Base-by-base conservation (phyloP, 2,329 filamentous ascomycete genomes). In the Fusarium sp. region DNA sequence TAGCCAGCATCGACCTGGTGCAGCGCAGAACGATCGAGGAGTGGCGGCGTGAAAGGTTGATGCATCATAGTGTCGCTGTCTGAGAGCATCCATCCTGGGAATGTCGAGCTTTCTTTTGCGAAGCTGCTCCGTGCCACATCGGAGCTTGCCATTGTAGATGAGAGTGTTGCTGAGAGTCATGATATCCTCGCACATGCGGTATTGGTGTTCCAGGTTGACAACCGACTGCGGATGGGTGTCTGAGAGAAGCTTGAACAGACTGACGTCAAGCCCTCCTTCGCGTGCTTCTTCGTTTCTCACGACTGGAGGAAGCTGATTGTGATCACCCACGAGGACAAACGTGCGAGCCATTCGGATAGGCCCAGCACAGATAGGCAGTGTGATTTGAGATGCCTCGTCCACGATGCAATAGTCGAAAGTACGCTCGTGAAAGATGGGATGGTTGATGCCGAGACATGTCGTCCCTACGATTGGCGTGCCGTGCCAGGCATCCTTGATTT, bases 331-430 rank as follows among this genome's bases (percentile, higher is more conserved):
- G 0, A 99, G 89, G 20, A 99, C 94, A 82, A 99, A 99, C 0
- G 93, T 97, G 59, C 90, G 91, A 6, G 96, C 95, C 90, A 98
- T 94, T 12, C 96, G 91, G 75, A 99, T 97, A 0, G 96, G 96
- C 0, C 96, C 96, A 0, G 98, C 86, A 74, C 96, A 98, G 22
- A 98, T 96, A 0, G 96, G 96, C 22, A 99, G 85, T 0, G 96
- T 99, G 80, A 99, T 98, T 79, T 99, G 96, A 3, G 95, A 98
- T 1, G 96, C 96, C 83, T 99, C 96, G 75, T 99, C 96, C 5
- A 99, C 96, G 71, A 99, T 98, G 79, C 96, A 99, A 80, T 98
- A 98, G 83, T 99, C 96, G 76, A 99, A 99, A 1, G 92, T 91
- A 6, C 96, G 92, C 79, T 96, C 93, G 65, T 90, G 92, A 83